Conservation (phyloP, 352 stramenopile genomes). For the Phytopythium vexans region DNA sequence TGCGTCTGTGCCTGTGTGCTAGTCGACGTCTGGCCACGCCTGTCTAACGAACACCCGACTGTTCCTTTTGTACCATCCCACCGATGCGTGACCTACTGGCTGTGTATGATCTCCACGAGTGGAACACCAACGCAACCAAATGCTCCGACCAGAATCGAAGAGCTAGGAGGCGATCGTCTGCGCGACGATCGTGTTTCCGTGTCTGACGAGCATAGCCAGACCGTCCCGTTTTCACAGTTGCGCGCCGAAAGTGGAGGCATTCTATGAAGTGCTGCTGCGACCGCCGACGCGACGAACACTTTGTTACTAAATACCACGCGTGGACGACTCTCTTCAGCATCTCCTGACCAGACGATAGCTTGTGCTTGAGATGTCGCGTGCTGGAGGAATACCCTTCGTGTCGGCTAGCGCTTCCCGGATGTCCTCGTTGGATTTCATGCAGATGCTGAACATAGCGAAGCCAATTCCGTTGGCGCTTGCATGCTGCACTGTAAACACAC, state of each 20-base stretch:
- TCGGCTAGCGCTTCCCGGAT: too few species aligned
- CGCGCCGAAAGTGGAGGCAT: too few species aligned
- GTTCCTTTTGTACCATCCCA: too few species aligned
- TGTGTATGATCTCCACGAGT: constrained; percentile 9
- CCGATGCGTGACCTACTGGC: too few species aligned
- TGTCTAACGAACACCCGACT: too few species aligned
- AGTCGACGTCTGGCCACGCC: too few species aligned
- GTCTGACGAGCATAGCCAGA: too few species aligned
- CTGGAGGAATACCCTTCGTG: too few species aligned
- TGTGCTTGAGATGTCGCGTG: too few species aligned
- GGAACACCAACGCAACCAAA: neutral
- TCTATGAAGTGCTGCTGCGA: neutral
- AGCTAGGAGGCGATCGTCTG: neutral
- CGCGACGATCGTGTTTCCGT: neutral
- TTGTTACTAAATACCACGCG: constrained; percentile 2
- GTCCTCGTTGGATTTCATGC: neutral
- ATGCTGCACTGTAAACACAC: neutral
- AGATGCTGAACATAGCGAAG: constrained; percentile 4
- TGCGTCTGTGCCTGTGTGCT: too few species aligned
- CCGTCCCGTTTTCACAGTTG: neutral
- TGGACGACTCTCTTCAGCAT: neutral
- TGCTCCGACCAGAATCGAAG: constrained; percentile 6
- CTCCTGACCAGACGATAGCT: too few species aligned
- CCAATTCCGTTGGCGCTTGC: constrained; percentile 3
- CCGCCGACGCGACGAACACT: neutral